Evolutionary conservation across 371 early-diverging fungal species (phyloP).

Genomic region (Mortierella sp.): DNA sequence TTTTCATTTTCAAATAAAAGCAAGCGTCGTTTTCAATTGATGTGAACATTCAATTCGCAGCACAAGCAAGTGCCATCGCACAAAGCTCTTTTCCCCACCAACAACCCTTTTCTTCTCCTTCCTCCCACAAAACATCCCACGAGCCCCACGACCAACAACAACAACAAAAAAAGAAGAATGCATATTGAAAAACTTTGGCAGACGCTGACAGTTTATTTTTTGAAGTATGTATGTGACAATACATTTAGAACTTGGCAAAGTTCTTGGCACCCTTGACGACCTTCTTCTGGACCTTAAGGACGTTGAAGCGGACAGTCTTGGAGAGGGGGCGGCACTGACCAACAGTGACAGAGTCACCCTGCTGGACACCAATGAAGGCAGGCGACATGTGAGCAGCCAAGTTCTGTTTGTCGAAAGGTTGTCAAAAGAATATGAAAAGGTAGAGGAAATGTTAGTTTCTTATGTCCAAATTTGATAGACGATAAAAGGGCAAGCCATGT

Average conservation of each 20-base stretch:
- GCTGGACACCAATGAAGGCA: conserved; percentile 96
- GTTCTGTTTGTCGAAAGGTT: conserved; percentile 67
- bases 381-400: conserved; percentile 99
- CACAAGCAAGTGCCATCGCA: too few relatives aligned
- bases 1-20: too few relatives aligned
- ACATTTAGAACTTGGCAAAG: conserved; percentile 78
- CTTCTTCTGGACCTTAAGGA: conserved; percentile 94
- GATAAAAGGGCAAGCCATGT: too few relatives aligned
- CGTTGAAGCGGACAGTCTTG: conserved; percentile 99
- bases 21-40: too few relatives aligned
- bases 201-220: conserved; percentile 25
- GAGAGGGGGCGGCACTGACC: conserved; percentile 76
- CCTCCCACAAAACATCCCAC: too few relatives aligned
- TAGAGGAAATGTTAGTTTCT: too few relatives aligned
- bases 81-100: too few relatives aligned
- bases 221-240: not conserved
- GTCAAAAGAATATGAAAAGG: too few relatives aligned
- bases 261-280: conserved; percentile 89
- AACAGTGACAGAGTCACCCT: conserved; percentile 58
- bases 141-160: not conserved
- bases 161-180: not conserved
- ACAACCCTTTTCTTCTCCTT: too few relatives aligned
- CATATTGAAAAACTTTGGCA: conserved; percentile 10
- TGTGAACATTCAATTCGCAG: too few relatives aligned
- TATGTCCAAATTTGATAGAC: too few relatives aligned